These are phyloP conservation scores for Solanum etuberosum DNA, from an alignment of 257 asterid genomes.

Conservation along the genomic window DNA sequence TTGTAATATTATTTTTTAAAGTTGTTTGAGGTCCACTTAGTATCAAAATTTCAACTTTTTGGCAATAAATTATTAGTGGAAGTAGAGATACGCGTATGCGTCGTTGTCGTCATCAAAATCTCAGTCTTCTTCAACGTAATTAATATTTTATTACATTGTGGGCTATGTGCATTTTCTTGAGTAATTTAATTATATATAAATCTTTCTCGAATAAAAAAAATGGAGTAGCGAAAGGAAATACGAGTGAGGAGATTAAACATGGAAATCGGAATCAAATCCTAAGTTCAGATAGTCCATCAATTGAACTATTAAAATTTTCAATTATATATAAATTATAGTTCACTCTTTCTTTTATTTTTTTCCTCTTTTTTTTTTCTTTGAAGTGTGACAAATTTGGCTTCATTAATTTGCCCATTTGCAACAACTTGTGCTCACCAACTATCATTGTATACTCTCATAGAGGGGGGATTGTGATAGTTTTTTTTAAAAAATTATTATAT, in stretches of 20 bases:
- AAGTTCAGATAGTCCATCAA: too few relatives aligned
- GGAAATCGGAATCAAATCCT: too few relatives aligned
- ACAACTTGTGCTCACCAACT: not conserved
- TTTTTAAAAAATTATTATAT: too few relatives aligned
- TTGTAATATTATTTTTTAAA: not conserved
- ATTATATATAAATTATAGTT: not conserved
- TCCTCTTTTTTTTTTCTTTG: not conserved
- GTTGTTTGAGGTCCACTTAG: not conserved
- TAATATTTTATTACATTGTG: not conserved
- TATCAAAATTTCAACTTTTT: not conserved
- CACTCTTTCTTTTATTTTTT: not conserved
- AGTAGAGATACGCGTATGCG: not conserved
- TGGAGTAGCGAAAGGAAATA: not conserved
- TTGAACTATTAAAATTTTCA: too few relatives aligned
- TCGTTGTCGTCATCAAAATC: constrained; percentile 2
- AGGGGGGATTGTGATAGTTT: not conserved
- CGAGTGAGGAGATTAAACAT: too few relatives aligned
- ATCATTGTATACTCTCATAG: not conserved
- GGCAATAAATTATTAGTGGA: not conserved
- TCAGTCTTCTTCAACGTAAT: constrained; percentile 1
- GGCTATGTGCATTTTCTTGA: not conserved
- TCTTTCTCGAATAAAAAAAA: too few relatives aligned
- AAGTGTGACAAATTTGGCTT: not conserved
- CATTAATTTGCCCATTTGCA: not conserved
- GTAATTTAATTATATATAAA: not conserved